Base-by-base conservation (phyloP, 2,329 filamentous ascomycete species). In the Verticillium albo-atrum region DNA sequence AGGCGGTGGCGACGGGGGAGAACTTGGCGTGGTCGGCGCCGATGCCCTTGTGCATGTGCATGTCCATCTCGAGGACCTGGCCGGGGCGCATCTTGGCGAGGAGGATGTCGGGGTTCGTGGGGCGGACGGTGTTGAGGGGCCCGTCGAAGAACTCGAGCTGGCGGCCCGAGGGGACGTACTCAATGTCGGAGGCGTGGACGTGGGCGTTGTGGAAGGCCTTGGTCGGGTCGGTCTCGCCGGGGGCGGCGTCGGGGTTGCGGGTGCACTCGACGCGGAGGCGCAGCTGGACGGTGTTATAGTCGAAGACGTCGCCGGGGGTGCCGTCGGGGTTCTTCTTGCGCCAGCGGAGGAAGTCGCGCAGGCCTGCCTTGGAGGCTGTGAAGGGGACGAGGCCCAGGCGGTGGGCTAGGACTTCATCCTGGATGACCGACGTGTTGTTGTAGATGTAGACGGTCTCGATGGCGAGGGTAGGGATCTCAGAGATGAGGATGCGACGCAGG, bases 381-480 rank as follows among this genome's bases (percentile, higher is more conserved):
- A 99, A 88, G 20, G 96, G 95, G 58, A 99, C 89, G 53, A 99
- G 85, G 61, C 95, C 95, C 32, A 99, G 82, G 52, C 95, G 85
- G 73, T 95, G 91, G 17, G 93, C 89, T 56, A 99, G 87, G 4
- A 99, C 94, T 79, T 99, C 95, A 72, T 99, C 95, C 74, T 98
- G 94, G 69, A 99, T 95, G 35, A 99, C 92, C 5, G 92, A 97
- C 56, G 94, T 98, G 81, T 99, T 99, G 81, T 97, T 96, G 72
- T 91, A 85, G 64, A 98, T 88, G 77, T 90, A 99, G 72, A 96
- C 91, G 63, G 87, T 89, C 80, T 99, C 95, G 69, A 99, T 93
- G 66, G 96, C 95, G 53, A 99, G 84, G 2, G 92, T 95, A 20
- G 94, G 92, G 57, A 99, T 90, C 79, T 99, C 96, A 66, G 94